Evolutionary conservation across 1,139 yeast species (phyloP).

Genomic region (Candida frijolesensis): DNA sequence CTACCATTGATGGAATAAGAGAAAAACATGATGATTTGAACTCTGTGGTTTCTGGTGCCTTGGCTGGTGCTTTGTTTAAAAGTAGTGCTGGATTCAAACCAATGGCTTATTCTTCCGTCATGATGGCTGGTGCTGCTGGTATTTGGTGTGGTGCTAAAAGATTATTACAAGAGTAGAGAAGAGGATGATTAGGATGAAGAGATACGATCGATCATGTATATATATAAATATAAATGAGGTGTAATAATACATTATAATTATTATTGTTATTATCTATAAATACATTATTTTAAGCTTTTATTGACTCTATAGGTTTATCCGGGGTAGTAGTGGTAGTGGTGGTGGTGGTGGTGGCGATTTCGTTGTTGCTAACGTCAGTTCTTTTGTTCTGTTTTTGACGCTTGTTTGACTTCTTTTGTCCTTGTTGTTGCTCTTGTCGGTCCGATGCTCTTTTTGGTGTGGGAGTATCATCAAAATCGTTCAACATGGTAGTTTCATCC

Average conservation of each 20-base stretch:
- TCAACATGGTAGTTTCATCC: constrained; percentile 15
- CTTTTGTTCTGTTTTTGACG: constrained; percentile 5
- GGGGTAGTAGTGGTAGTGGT: background rate
- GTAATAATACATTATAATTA: constrained; percentile 1
- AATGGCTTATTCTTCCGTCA: constrained; percentile 82
- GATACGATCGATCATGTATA: constrained; percentile 3
- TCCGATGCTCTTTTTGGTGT: constrained; percentile 9
- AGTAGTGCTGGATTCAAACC: constrained; percentile 84
- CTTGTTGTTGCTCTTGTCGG: constrained; percentile 4
- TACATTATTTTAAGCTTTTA: constrained; percentile 2
- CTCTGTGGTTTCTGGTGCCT: constrained; percentile 85
- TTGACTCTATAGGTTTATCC: background rate
- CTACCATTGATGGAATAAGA: constrained; percentile 74
- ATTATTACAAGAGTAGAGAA: constrained; percentile 26
- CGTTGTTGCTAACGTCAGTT: background rate
- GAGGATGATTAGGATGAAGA: background rate
- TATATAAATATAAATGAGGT: constrained; percentile 2
- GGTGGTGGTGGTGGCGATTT: background rate
- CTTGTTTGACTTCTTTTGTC: constrained; percentile 3
- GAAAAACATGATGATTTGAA: constrained; percentile 88
- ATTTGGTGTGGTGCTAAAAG: constrained; percentile 88
- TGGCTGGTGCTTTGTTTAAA: constrained; percentile 90
- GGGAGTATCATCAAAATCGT: constrained; percentile 13
- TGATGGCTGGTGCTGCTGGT: constrained; percentile 90
- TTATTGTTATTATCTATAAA: background rate